Evolutionary conservation across 1,284 basidiomycete genomes (phyloP).

Genomic region (Cutaneotrichosporon daszewskae): DNA sequence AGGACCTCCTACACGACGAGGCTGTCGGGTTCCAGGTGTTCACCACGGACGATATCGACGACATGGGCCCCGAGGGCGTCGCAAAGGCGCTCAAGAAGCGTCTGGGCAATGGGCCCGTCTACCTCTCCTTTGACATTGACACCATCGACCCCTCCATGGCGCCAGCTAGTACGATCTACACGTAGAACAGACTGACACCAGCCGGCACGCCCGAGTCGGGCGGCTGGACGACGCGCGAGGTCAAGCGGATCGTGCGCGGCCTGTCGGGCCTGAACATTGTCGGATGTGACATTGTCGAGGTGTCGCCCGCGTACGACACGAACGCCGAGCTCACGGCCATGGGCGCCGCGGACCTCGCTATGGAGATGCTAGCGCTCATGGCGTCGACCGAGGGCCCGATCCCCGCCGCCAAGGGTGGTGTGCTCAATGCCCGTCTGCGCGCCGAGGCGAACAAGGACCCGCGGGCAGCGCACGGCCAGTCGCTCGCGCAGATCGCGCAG

Average conservation of each 20-base stretch:
- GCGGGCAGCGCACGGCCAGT: background rate
- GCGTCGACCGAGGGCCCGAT: constrained; percentile 4
- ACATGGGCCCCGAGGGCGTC: constrained; percentile 47
- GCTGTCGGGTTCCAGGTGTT: constrained; percentile 48
- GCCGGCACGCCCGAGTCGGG: constrained; percentile 46
- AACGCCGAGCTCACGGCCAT: constrained; percentile 44
- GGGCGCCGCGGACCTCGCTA: constrained; percentile 43
- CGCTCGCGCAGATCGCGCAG: background rate
- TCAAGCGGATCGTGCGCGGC: constrained; percentile 44
- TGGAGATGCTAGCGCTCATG: constrained; percentile 34
- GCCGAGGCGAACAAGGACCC: constrained; percentile 3
- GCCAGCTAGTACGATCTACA: constrained; percentile 34
- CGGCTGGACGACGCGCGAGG: constrained; percentile 48
- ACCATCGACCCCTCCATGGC: constrained; percentile 42
- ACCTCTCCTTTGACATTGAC: constrained; percentile 42
- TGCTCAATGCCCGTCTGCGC: constrained; percentile 7
- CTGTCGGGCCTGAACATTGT: constrained; percentile 47
- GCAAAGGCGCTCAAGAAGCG: constrained; percentile 40
- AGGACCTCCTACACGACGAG: constrained; percentile 40
- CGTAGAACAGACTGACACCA: constrained; percentile 5
- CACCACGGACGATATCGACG: constrained; percentile 47
- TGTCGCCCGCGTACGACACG: constrained; percentile 44
- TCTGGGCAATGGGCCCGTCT: constrained; percentile 37
- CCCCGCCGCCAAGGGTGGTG: constrained; percentile 10
- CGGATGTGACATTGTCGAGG: constrained; percentile 57